A percentile compares a stretch with the other conserved stretches of the same genome.
Evolutionary conservation across 1,284 basidiomycete genomes (phyloP).

Genomic region (Bondarzewia mesenterica): DNA sequence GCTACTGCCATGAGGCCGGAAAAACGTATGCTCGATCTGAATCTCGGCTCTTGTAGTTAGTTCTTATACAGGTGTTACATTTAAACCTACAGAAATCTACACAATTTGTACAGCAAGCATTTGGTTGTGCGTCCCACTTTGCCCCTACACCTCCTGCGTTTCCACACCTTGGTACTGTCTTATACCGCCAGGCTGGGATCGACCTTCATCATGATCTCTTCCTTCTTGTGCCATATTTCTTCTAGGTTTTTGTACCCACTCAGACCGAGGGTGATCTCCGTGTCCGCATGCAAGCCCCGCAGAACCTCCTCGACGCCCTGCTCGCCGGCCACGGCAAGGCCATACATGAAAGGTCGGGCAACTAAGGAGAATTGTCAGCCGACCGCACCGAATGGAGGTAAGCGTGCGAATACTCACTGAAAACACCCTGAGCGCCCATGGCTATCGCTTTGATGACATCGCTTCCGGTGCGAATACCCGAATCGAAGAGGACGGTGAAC

Average conservation of each 20-base stretch:
- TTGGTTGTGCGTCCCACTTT: no score
- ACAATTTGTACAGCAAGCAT: no score
- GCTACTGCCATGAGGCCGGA: no score
- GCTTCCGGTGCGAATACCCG: slow-evolving; percentile 67
- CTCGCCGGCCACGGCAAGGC: slow-evolving; percentile 44
- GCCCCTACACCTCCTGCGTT: no score
- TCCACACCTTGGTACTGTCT: no score
- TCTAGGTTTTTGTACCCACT: slow-evolving; percentile 30
- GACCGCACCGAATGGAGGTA: neutral
- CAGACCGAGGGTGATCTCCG: slow-evolving; percentile 44
- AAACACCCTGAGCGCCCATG: slow-evolving; percentile 56
- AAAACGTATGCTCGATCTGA: no score
- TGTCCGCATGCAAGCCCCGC: slow-evolving; percentile 41
- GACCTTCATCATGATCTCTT: slow-evolving; percentile 19
- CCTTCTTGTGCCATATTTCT: slow-evolving; percentile 28
- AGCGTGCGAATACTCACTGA: slow-evolving; percentile 35
- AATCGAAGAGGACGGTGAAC: slow-evolving; percentile 72
- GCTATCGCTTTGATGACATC: slow-evolving; percentile 76
- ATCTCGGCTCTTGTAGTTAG: no score
- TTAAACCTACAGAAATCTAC: no score
- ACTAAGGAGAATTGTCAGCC: slow-evolving; percentile 19
- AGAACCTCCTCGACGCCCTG: slow-evolving; percentile 47
- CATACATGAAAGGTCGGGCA: slow-evolving; percentile 42
- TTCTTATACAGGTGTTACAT: no score
- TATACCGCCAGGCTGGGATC: neutral